These are phyloP conservation scores for Curvularia sp. DNA, from an alignment of 2,329 filamentous ascomycete genomes.

Conservation along the genomic window DNA sequence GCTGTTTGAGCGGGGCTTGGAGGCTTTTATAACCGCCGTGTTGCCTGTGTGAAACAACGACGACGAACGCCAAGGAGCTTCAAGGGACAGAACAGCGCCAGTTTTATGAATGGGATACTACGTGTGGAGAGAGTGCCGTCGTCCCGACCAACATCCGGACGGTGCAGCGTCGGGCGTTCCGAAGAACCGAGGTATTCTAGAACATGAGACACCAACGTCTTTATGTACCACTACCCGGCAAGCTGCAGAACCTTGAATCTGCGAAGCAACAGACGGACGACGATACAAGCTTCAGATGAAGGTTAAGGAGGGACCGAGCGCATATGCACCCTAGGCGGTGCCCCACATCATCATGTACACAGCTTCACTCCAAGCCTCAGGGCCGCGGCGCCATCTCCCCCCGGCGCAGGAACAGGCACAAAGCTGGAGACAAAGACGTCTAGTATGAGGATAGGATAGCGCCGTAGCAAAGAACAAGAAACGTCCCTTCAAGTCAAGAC, in stretches of 20 bases:
- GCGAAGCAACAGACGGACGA: neutral
- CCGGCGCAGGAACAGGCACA: neutral
- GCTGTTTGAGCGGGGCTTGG: slow-evolving; percentile 70
- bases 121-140: neutral
- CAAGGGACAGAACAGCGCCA: neutral
- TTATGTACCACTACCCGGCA: neutral
- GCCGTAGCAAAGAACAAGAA: neutral
- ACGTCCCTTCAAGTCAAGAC: no score
- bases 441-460: neutral
- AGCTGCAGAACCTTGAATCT: neutral
- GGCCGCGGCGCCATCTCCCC: neutral
- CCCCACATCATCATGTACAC: slow-evolving; percentile 21
- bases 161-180: neutral
- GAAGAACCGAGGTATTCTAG: neutral
- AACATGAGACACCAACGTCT: neutral
- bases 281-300: slow-evolving; percentile 39
- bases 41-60: slow-evolving; percentile 39
- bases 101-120: neutral
- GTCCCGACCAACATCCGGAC: neutral
- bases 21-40: slow-evolving; percentile 72
- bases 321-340: slow-evolving; percentile 2
- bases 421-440: neutral
- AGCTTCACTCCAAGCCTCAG: slow-evolving; percentile 16
- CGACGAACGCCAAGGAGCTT: neutral
- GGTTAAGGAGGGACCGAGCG: neutral